A percentile compares a stretch with the other conserved stretches of the same genome.
Conservation (phyloP, 2,329 filamentous ascomycete species). For the Didymella arachidicola region DNA sequence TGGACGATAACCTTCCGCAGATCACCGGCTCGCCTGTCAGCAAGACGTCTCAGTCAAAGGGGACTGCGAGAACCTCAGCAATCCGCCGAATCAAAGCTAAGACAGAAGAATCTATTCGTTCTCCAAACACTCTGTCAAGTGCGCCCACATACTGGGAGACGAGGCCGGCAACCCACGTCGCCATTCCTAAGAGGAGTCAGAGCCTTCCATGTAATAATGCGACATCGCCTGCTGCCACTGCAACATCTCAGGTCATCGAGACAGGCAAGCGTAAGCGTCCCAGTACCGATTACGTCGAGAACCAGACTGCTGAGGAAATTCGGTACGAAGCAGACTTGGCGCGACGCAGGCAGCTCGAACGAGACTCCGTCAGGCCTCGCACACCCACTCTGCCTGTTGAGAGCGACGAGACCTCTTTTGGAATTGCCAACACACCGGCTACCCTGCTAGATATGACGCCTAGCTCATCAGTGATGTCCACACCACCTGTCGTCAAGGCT, state of each 20-base stretch:
- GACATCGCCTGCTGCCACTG: background rate
- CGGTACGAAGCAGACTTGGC: background rate
- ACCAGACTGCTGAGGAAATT: background rate
- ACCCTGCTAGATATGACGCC: background rate
- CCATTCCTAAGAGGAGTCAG: background rate
- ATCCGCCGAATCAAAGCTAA: background rate
- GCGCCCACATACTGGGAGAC: background rate
- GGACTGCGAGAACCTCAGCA: background rate
- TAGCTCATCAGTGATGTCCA: conserved; percentile 2
- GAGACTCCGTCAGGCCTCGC: background rate
- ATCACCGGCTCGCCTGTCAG: too few species aligned
- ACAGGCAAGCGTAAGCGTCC: conserved; percentile 7
- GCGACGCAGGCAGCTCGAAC: background rate
- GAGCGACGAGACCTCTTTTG: background rate
- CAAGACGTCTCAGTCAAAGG: background rate
- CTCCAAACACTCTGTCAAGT: background rate
- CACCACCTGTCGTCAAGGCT: conserved; percentile 4
- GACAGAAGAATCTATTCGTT: background rate
- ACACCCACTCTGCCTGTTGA: background rate
- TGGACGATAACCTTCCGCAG: background rate
- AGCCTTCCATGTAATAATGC: background rate
- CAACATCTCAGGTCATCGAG: background rate
- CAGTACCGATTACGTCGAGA: background rate
- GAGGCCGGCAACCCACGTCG: background rate
- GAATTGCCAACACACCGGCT: background rate